Evolutionary conservation across 2,329 filamentous ascomycete species (phyloP).

Genomic region (Stachybotrys chartarum): DNA sequence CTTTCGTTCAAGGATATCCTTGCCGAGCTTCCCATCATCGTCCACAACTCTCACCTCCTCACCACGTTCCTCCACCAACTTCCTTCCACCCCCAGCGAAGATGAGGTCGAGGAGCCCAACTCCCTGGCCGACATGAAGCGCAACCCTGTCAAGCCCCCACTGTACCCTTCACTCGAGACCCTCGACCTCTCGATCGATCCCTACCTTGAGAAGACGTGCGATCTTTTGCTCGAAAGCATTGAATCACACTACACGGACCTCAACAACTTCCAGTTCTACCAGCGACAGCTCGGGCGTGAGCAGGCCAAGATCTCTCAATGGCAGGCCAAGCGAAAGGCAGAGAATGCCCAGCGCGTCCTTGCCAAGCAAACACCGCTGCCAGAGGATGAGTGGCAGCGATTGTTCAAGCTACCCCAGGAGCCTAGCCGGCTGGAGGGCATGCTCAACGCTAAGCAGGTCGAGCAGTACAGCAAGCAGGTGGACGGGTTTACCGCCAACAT

Average conservation of each 20-base stretch:
- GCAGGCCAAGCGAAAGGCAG: conserved; percentile 93
- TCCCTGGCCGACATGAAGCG: conserved; percentile 72
- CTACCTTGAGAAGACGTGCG: conserved; percentile 96
- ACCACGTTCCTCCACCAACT: conserved; percentile 93
- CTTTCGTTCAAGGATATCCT: conserved; percentile 92
- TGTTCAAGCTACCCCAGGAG: conserved; percentile 97
- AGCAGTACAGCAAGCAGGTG: conserved; percentile 96
- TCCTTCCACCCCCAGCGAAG: conserved; percentile 53
- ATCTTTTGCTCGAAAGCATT: conserved; percentile 91
- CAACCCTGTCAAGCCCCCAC: conserved; percentile 54
- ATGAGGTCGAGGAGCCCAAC: conserved; percentile 66
- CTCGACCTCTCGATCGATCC: conserved; percentile 93
- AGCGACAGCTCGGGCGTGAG: conserved; percentile 86
- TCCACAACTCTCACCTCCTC: conserved; percentile 97
- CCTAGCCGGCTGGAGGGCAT: conserved; percentile 89
- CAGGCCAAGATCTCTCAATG: conserved; percentile 94
- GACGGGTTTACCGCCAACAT: conserved; percentile 91
- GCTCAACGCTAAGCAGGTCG: conserved; percentile 90
- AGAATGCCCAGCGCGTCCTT: conserved; percentile 77
- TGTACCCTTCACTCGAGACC: conserved; percentile 82
- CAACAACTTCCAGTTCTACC: conserved; percentile 98
- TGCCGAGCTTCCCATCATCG: conserved; percentile 76
- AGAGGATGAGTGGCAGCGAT: conserved; percentile 95
- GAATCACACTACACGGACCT: conserved; percentile 97
- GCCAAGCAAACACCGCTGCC: conserved; percentile 86